phyloP scores from a whole-genome alignment of 495 filamentous ascomycete genomes.

The Aspergillus nanangensis region DNA sequence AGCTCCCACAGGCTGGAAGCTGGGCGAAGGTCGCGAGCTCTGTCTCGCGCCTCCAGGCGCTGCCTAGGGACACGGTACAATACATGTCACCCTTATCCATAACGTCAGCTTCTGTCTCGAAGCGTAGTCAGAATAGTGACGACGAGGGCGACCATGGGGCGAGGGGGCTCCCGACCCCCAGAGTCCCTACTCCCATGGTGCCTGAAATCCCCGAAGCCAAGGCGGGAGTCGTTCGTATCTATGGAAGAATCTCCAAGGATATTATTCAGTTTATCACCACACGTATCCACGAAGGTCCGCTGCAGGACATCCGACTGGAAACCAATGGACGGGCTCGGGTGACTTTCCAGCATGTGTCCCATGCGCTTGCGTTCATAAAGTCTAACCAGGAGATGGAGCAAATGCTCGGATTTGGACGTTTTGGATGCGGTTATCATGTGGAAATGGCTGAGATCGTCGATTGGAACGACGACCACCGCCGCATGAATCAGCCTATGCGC shows the following conservation, averaged over 20 bases:
- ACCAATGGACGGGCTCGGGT: slow-evolving; percentile 16
- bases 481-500: slow-evolving; percentile 30
- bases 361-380: slow-evolving; percentile 25
- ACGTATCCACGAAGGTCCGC: slow-evolving; percentile 29
- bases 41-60: background rate
- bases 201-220: slow-evolving; percentile 19
- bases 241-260: slow-evolving; percentile 13
- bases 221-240: slow-evolving; percentile 23
- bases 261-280: slow-evolving; percentile 21
- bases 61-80: slow-evolving; percentile 7
- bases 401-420: slow-evolving; percentile 19
- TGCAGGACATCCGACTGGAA: slow-evolving; percentile 25
- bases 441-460: slow-evolving; percentile 22
- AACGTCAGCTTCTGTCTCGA: slow-evolving; percentile 11
- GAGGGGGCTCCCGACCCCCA: background rate
- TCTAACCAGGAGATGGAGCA: slow-evolving; percentile 20
- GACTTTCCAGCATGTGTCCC: slow-evolving; percentile 25
- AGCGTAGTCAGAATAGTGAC: slow-evolving; percentile 14
- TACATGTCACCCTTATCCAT: slow-evolving; percentile 14
- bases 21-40: slow-evolving; percentile 21
- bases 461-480: slow-evolving; percentile 27
- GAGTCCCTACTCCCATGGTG: slow-evolving; percentile 18
- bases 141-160: background rate
- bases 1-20: slow-evolving; percentile 9
- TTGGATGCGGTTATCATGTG: slow-evolving; percentile 23